These are phyloP conservation scores for Fagus crenata DNA, from an alignment of 306 rosid species.

Conservation along the genomic window DNA sequence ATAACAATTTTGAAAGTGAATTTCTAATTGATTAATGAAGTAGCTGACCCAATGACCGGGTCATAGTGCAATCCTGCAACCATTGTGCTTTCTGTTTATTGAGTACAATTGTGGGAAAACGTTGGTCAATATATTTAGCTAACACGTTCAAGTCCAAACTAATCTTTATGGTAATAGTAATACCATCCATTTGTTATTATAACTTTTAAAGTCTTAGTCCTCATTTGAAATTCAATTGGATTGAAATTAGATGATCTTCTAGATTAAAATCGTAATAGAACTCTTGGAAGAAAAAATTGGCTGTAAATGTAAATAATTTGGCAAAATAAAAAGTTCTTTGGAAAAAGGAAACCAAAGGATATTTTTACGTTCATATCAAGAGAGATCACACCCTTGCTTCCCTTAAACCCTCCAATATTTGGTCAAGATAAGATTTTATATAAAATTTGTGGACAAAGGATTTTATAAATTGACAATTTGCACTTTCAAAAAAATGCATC, in stretches of 20 bases:
- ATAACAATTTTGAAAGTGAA: too few relatives aligned
- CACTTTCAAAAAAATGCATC: not conserved
- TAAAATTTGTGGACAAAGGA: not conserved
- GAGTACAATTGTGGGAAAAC: not conserved
- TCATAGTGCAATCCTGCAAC: not conserved
- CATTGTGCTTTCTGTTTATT: not conserved
- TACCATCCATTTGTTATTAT: not conserved
- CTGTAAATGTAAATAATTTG: not conserved
- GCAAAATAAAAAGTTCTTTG: not conserved
- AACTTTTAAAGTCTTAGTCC: not conserved
- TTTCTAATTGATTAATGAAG: too few relatives aligned
- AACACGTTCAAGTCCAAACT: not conserved
- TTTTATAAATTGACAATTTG: not conserved
- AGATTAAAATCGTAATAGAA: not conserved
- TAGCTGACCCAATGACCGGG: not conserved
- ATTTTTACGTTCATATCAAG: too few relatives aligned
- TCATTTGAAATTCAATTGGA: not conserved
- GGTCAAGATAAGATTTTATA: too few relatives aligned
- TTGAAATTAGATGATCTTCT: not conserved
- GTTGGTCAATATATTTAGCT: not conserved
- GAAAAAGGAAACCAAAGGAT: too few relatives aligned
- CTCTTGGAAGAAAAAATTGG: not conserved
- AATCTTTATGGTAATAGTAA: not conserved
- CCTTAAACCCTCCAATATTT: too few relatives aligned
- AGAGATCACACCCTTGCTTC: too few relatives aligned